These are phyloP conservation scores for Mediolabrus comicus DNA, from an alignment of 108 stramenopile species.

Conservation along the genomic window DNA sequence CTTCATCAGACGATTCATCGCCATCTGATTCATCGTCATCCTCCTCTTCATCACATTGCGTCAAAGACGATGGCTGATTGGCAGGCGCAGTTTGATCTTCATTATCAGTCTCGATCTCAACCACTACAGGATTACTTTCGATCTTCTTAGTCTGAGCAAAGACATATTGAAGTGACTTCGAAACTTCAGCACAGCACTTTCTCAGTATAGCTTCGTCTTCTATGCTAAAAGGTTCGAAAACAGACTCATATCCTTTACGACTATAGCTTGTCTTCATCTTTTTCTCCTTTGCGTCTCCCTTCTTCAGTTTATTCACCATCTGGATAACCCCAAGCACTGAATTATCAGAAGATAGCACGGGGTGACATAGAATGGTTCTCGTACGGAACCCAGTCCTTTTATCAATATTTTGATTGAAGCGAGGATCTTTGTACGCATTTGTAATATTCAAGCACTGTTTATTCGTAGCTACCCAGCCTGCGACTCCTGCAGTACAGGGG, in stretches of 20 bases:
- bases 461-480: constrained; percentile 53
- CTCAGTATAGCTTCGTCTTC: constrained; percentile 45
- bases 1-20: neutral
- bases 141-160: constrained; percentile 11
- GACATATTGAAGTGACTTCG: constrained; percentile 41
- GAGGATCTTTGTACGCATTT: constrained; percentile 46
- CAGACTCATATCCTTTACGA: constrained; percentile 34
- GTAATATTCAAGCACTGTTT: constrained; percentile 48
- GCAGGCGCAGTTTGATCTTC: neutral
- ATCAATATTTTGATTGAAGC: constrained; percentile 56
- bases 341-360: constrained; percentile 41
- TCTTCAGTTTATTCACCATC: constrained; percentile 63
- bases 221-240: constrained; percentile 30
- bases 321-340: constrained; percentile 58
- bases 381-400: constrained; percentile 49
- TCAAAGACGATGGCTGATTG: neutral
- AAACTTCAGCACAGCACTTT: constrained; percentile 43
- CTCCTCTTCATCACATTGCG: neutral
- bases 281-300: constrained; percentile 37
- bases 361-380: constrained; percentile 50
- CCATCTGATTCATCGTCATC: neutral
- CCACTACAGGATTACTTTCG: neutral
- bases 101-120: neutral
- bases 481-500: constrained; percentile 45
- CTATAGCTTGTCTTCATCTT: constrained; percentile 23